A percentile compares a stretch with the other conserved stretches of the same genome.
phyloP scores from a whole-genome alignment of 495 filamentous ascomycete species.

The Darksidea phi region DNA sequence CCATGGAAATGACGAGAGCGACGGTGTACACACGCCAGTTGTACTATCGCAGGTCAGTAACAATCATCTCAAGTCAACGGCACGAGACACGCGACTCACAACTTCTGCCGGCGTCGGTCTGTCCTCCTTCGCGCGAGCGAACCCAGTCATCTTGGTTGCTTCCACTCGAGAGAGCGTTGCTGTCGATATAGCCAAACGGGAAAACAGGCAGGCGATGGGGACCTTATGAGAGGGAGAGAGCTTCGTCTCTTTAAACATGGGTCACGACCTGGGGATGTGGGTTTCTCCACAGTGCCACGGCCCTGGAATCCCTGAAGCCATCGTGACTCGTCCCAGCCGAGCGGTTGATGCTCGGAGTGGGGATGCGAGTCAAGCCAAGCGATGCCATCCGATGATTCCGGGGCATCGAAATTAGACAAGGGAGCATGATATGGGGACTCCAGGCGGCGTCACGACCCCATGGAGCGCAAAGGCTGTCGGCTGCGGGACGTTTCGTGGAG shows the following conservation, averaged over 20 bases:
- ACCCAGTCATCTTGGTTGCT: conserved; percentile 30
- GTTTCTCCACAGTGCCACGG: too few species aligned
- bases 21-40: conserved; percentile 38
- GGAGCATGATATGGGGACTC: neutral
- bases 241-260: too few species aligned
- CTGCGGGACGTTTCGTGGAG: neutral
- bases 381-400: too few species aligned
- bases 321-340: too few species aligned
- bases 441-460: conserved; percentile 5
- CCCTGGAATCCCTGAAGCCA: too few species aligned
- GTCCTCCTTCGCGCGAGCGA: conserved; percentile 42
- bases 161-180: neutral
- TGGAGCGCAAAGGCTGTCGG: neutral
- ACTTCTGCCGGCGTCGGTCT: conserved; percentile 42
- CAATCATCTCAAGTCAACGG: neutral
- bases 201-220: too few species aligned
- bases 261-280: too few species aligned
- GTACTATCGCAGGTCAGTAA: conserved; percentile 27
- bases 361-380: too few species aligned
- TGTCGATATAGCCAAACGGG: too few species aligned
- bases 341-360: too few species aligned
- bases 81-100: conserved; percentile 1
- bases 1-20: conserved; percentile 36
- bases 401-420: neutral
- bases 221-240: neutral